Conservation (phyloP, 768 basidiomycete species). For the Termitomyces sp. region DNA sequence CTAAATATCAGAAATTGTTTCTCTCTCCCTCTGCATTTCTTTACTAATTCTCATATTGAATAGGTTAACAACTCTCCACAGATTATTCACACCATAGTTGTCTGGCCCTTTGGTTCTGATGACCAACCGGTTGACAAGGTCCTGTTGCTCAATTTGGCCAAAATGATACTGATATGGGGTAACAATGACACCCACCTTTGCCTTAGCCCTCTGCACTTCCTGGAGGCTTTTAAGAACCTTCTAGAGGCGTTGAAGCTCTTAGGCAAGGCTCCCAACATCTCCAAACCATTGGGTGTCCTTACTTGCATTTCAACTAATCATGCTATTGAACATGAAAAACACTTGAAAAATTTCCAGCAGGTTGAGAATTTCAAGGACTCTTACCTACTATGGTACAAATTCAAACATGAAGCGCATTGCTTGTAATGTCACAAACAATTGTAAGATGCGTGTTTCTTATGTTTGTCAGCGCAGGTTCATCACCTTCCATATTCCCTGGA, state of each 20-base stretch:
- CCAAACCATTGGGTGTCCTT: too few relatives aligned
- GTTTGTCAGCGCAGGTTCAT: too few relatives aligned
- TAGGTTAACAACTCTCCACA: slow-evolving; percentile 1
- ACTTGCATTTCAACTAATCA: not conserved
- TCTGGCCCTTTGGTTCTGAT: not conserved
- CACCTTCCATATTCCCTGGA: too few relatives aligned
- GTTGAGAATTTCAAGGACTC: slow-evolving; percentile 5
- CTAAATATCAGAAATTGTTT: not conserved
- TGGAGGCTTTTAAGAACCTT: not conserved
- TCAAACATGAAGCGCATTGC: slow-evolving; percentile 7
- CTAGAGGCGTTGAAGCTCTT: not conserved
- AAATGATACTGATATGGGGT: not conserved
- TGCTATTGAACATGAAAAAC: not conserved
- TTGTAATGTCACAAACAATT: too few relatives aligned
- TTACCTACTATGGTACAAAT: slow-evolving; percentile 3
- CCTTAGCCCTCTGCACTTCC: too few relatives aligned
- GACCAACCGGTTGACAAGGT: too few relatives aligned
- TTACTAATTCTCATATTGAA: not conserved
- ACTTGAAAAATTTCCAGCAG: slow-evolving; percentile 5
- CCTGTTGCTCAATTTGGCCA: not conserved
- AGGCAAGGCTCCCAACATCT: not conserved
- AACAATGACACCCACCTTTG: too few relatives aligned
- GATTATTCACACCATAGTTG: not conserved
- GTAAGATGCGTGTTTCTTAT: too few relatives aligned
- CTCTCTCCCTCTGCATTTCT: slow-evolving; percentile 1